phyloP scores from a whole-genome alignment of 192 early-diverging fungal genomes.

The Coemansia sp. region DNA sequence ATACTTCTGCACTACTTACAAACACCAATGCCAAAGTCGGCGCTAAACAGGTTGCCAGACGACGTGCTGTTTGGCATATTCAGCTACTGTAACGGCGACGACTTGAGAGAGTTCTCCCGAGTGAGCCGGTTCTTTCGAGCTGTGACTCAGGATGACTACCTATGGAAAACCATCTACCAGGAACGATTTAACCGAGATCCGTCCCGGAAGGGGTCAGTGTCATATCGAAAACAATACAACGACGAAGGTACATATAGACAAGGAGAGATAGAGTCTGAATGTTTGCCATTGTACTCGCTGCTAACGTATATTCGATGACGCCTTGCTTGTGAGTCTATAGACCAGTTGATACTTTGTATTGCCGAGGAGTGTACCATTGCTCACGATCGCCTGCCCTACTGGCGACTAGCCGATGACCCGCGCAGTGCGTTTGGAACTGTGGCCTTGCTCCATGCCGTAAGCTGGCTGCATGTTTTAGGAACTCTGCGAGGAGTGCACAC shows the following conservation, averaged over 20 bases:
- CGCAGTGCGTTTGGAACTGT: constrained; percentile 41
- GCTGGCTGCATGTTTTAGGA: constrained; percentile 43
- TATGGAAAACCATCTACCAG: constrained; percentile 33
- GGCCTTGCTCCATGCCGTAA: constrained; percentile 28
- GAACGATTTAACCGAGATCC: constrained; percentile 18
- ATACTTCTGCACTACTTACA: not conserved
- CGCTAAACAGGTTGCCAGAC: constrained; percentile 13
- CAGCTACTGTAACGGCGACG: constrained; percentile 38
- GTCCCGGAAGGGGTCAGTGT: not conserved
- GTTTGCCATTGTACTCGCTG: not conserved
- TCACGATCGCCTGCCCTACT: constrained; percentile 34
- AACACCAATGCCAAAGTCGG: not conserved
- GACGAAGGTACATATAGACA: constrained; percentile 13
- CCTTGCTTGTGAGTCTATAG: not conserved
- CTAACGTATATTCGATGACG: not conserved
- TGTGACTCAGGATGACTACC: constrained; percentile 18
- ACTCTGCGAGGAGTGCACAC: constrained; percentile 31
- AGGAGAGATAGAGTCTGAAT: not conserved
- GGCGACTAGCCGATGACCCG: constrained; percentile 22
- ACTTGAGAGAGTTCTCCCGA: constrained; percentile 25
- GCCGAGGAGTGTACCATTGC: constrained; percentile 33
- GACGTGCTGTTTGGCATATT: constrained; percentile 35
- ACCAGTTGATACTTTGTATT: constrained; percentile 21
- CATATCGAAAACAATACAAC: constrained; percentile 29
- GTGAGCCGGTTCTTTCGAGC: constrained; percentile 19